Conservation (phyloP, 2,329 filamentous ascomycete genomes). For the Epichloe glyceriae region DNA sequence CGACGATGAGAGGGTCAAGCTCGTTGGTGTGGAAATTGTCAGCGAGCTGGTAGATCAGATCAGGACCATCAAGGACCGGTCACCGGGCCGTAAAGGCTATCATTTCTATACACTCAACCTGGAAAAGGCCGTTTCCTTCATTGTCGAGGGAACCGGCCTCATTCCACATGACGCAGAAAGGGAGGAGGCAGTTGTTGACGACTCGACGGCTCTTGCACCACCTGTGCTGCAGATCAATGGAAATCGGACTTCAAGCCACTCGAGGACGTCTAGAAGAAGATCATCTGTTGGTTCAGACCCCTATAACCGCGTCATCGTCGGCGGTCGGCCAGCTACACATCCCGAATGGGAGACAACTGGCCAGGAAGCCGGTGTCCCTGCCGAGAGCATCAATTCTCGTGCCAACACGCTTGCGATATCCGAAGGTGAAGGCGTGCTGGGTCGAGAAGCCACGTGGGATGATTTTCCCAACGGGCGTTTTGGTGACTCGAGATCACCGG, state of each 20-base stretch:
- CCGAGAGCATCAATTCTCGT: conserved; percentile 60
- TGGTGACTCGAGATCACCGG: conserved; percentile 84
- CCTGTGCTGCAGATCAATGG: conserved; percentile 36
- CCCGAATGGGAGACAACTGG: conserved; percentile 61
- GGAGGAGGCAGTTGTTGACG: conserved; percentile 38
- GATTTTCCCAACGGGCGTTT: conserved; percentile 95
- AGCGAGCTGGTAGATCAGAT: conserved; percentile 73
- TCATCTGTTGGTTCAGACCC: conserved; percentile 76
- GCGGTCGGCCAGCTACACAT: conserved; percentile 44
- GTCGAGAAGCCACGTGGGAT: conserved; percentile 94
- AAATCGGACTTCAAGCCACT: conserved; percentile 20
- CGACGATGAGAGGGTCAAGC: conserved; percentile 72
- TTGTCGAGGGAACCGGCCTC: conserved; percentile 72
- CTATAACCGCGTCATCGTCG: conserved; percentile 76
- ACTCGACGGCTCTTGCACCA: conserved; percentile 15
- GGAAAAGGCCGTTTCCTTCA: conserved; percentile 90
- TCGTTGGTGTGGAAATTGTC: conserved; percentile 67
- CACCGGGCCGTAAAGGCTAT: conserved; percentile 59
- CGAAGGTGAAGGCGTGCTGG: conserved; percentile 79
- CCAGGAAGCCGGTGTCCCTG: conserved; percentile 63
- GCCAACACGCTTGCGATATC: conserved; percentile 85
- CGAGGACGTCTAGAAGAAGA: conserved; percentile 42
- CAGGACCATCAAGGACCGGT: conserved; percentile 47
- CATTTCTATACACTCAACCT: conserved; percentile 97
- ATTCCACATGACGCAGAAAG: conserved; percentile 53